Evolutionary conservation across 225 moss, liverwort and hornwort species (phyloP), one percentile per base, ranked within the genome.

Genomic region (Pseudisothecium myosuroides): DNA sequence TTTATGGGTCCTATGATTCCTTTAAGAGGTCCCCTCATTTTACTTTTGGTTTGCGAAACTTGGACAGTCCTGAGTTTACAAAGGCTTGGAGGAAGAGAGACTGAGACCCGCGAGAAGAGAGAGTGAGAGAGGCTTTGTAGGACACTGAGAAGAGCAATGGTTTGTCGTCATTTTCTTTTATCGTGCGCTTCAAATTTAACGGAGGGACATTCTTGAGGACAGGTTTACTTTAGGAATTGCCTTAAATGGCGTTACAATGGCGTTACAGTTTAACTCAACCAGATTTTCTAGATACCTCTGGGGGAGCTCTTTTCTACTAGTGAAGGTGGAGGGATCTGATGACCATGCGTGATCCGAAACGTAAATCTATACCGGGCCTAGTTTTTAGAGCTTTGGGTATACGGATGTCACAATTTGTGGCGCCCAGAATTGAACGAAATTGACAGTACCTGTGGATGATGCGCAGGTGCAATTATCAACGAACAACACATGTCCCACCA

Each of bases 381-480:
- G 81, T 61, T 60, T 43, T 47, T 16, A 31, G 45, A 63, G 81
- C 15, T 61, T 62, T 62, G 45, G 62, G 43, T 62, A 13, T 45
- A 45, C 43, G 45, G 62, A 43, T 29, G 19, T 59, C 62, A 14
- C 32, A 47, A 14, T 82, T 29, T 82, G 14, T 43, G 81, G 8
- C 14, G 9, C 41, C 17, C 18, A 59, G 41, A 59, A 41, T 59
- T 59, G 29, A 45, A 34, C 45, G 15, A 82, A 82, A 81, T 21
- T 81, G 62, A 81, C 45, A 41, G 6, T 61, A 45, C 31, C 32
- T 7, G 36, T 19, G 66, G 26, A 69, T 59, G 59, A 56, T 66
- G 37, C 29, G 65, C 91, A 94, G 94, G 73, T 89, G 60, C 63
- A 78, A 52, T 68, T 89, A 37, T 92, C 92, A 58, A 69, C 50